Evolutionary conservation across 2,329 filamentous ascomycete species (phyloP).

Genomic region (Fusarium sp.): DNA sequence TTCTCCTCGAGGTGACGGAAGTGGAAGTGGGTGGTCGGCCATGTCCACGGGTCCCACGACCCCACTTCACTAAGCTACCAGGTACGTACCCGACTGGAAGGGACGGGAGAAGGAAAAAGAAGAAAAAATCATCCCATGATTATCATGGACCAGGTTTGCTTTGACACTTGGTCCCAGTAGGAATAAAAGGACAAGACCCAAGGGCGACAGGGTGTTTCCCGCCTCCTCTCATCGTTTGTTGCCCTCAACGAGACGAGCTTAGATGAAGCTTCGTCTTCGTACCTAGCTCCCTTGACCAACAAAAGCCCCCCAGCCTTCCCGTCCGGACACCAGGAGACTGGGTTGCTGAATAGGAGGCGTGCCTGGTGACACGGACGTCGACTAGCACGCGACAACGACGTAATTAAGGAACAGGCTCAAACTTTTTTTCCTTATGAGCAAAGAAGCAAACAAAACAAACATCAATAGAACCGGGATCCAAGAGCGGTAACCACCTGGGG

Average conservation of each 20-base stretch:
- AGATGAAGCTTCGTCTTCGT: background rate
- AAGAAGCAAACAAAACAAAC: background rate
- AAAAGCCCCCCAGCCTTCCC: conserved; percentile 5
- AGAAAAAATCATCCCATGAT: conserved; percentile 26
- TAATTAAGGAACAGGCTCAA: conserved; percentile 9
- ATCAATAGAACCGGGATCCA: conserved; percentile 6
- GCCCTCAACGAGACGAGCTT: background rate
- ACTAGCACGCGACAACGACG: conserved; percentile 19
- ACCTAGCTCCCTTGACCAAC: background rate
- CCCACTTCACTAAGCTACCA: conserved; percentile 31
- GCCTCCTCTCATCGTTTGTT: conserved; percentile 9
- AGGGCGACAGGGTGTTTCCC: conserved; percentile 1
- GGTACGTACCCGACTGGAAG: conserved; percentile 15
- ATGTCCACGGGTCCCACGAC: conserved; percentile 8
- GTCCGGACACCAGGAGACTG: conserved; percentile 1
- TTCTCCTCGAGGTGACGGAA: background rate
- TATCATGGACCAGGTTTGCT: conserved; percentile 10
- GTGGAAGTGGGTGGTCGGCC: conserved; percentile 12
- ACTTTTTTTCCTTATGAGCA: background rate
- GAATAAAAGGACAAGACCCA: background rate
- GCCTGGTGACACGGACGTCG: conserved; percentile 10
- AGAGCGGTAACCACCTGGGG: conserved; percentile 21
- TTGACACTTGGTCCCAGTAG: conserved; percentile 9
- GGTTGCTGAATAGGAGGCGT: conserved; percentile 6
- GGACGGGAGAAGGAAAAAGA: conserved; percentile 23